These are phyloP conservation scores for Rubia yunnanensis DNA, from an alignment of 257 asterid species.

Conservation along the genomic window DNA sequence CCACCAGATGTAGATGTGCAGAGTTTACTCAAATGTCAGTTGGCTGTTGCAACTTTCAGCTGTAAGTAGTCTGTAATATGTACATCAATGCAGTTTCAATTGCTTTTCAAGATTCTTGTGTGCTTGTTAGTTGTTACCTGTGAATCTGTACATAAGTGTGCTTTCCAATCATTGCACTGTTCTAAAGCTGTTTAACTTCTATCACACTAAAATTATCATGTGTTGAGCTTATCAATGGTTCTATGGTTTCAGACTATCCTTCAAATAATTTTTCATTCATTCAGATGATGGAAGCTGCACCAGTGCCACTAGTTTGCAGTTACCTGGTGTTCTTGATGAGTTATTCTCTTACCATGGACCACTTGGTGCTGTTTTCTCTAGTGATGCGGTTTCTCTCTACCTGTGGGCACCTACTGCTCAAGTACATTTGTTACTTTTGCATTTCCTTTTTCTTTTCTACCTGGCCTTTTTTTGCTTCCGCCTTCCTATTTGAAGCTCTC, in stretches of 20 bases:
- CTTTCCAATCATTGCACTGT: neutral
- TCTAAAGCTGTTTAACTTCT: neutral
- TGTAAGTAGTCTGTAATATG: slow-evolving; percentile 35
- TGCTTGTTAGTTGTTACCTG: neutral
- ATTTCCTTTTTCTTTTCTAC: neutral
- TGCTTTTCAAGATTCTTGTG: neutral
- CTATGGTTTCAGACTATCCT: neutral
- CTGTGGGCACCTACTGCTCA: slow-evolving; percentile 99
- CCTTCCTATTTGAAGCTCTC: neutral
- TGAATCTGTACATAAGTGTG: neutral
- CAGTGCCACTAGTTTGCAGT: slow-evolving; percentile 69
- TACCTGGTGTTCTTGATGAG: slow-evolving; percentile 92
- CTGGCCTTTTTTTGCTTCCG: neutral
- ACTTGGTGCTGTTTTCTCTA: slow-evolving; percentile 62
- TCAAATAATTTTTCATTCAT: neutral
- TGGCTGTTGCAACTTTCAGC: slow-evolving; percentile 60
- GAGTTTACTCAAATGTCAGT: slow-evolving; percentile 55
- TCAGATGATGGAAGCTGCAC: slow-evolving; percentile 52
- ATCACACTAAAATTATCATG: neutral
- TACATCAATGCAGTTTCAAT: neutral
- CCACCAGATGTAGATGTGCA: slow-evolving; percentile 43
- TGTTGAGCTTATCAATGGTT: neutral
- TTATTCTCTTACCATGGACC: slow-evolving; percentile 72
- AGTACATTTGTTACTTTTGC: slow-evolving; percentile 29
- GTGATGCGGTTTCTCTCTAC: slow-evolving; percentile 48